These are phyloP conservation scores for Drechslera avenae DNA, from an alignment of 2,329 filamentous ascomycete genomes.

Conservation along the genomic window DNA sequence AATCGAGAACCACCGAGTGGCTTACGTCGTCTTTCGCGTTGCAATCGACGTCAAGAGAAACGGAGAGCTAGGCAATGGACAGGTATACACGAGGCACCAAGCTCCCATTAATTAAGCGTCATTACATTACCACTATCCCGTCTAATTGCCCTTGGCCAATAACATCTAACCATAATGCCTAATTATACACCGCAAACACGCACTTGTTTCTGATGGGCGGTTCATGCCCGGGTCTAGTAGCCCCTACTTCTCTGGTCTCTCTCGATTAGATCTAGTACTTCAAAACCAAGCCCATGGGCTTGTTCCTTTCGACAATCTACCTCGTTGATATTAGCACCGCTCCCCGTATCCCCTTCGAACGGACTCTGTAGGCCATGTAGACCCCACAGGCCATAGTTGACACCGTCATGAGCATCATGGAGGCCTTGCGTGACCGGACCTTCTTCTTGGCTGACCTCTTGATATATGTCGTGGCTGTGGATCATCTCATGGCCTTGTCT, in stretches of 20 bases:
- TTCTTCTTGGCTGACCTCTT: constrained; percentile 3
- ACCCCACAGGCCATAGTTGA: constrained; percentile 30
- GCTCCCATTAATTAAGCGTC: neutral
- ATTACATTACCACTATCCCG: neutral
- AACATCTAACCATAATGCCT: neutral
- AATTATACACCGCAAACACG: constrained; percentile 1
- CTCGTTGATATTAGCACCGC: constrained; percentile 13
- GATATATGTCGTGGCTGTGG: constrained; percentile 2
- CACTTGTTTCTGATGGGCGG: neutral
- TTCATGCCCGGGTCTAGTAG: constrained; percentile 9
- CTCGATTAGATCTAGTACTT: constrained; percentile 29
- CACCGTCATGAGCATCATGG: constrained; percentile 14
- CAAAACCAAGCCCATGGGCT: constrained; percentile 14
- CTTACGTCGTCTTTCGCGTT: neutral
- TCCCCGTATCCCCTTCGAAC: constrained; percentile 35
- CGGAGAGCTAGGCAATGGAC: neutral
- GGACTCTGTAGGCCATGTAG: constrained; percentile 35
- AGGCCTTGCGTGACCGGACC: constrained; percentile 19
- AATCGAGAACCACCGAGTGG: neutral
- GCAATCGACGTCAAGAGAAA: neutral
- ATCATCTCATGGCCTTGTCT: constrained; percentile 6
- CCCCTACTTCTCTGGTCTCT: constrained; percentile 23
- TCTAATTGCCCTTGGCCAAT: neutral
- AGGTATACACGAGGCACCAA: neutral
- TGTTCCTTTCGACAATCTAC: constrained; percentile 3